A percentile compares a stretch with the other conserved stretches of the same genome.
Evolutionary conservation across 2,329 filamentous ascomycete genomes (phyloP).

Genomic region (Colletotrichum siamense): DNA sequence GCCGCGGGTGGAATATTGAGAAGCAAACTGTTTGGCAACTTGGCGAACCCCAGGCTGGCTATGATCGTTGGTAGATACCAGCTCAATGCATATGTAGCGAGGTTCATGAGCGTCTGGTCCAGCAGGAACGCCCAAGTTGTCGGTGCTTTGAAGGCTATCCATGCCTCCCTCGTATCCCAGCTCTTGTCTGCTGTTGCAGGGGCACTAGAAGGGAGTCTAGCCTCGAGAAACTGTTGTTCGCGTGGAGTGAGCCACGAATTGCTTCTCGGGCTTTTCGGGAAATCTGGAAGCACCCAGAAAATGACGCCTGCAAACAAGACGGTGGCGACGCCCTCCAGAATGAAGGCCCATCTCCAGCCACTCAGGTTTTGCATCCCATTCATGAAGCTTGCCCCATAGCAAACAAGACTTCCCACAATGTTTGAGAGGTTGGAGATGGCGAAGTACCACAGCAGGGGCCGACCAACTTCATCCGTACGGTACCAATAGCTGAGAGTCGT

Average conservation of each 20-base stretch:
- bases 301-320: not conserved
- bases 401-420: not conserved
- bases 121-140: conserved; percentile 26
- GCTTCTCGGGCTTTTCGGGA: conserved; percentile 36
- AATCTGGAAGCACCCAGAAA: not conserved
- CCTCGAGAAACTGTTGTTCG: conserved; percentile 44
- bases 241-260: conserved; percentile 38
- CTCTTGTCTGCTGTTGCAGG: conserved; percentile 6
- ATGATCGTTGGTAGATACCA: conserved; percentile 48
- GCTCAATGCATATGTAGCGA: conserved; percentile 43
- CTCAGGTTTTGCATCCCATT: not conserved
- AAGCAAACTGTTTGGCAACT: conserved; percentile 46
- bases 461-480: not conserved
- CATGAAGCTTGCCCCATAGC: not conserved
- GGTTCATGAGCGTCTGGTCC: conserved; percentile 38
- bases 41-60: conserved; percentile 44
- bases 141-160: conserved; percentile 31
- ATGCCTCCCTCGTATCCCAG: conserved; percentile 38
- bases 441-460: not conserved
- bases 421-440: not conserved
- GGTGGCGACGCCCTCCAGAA: not conserved
- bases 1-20: conserved; percentile 50
- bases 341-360: not conserved
- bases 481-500: not conserved
- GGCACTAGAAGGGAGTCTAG: conserved; percentile 14